These are phyloP conservation scores for Penicillium ucsense DNA, from an alignment of 495 filamentous ascomycete genomes.

Conservation along the genomic window DNA sequence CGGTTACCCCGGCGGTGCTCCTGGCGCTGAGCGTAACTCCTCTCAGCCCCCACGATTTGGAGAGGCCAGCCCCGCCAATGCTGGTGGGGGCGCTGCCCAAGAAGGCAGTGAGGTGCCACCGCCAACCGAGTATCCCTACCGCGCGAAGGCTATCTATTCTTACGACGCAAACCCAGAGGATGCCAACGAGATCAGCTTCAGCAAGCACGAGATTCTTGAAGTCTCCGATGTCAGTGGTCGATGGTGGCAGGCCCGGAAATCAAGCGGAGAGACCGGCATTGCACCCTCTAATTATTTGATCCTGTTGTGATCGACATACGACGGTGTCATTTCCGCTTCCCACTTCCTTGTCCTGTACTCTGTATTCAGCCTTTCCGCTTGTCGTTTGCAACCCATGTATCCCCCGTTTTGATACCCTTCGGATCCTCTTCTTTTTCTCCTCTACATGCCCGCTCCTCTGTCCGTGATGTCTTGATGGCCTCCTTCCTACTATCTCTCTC, in stretches of 20 bases:
- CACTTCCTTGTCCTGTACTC: conserved; percentile 9
- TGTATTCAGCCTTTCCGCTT: conserved; percentile 10
- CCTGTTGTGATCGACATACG: conserved; percentile 56
- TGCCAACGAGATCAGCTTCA: conserved; percentile 95
- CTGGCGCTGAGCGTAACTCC: conserved; percentile 48
- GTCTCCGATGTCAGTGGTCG: conserved; percentile 93
- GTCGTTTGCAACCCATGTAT: conserved; percentile 20
- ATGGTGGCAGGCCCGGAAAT: conserved; percentile 98
- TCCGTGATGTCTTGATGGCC: conserved; percentile 38
- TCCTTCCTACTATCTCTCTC: conserved; percentile 12
- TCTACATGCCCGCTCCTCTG: conserved; percentile 7
- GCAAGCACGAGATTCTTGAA: conserved; percentile 92
- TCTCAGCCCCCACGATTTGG: conserved; percentile 51
- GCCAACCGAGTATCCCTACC: conserved; percentile 91
- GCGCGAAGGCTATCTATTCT: conserved; percentile 95
- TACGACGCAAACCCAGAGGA: conserved; percentile 98
- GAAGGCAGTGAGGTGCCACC: conserved; percentile 56
- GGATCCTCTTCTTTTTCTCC: conserved; percentile 25
- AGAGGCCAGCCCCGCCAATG: conserved; percentile 18
- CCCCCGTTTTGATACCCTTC: conserved; percentile 39
- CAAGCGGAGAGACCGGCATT: conserved; percentile 91
- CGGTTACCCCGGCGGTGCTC: conserved; percentile 56
- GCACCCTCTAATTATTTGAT: conserved; percentile 98
- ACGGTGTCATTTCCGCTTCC: conserved; percentile 14
- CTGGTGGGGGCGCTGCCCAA: conserved; percentile 5